phyloP scores from a whole-genome alignment of 75 land plant genomes.

The Selaginella moellendorffii region DNA sequence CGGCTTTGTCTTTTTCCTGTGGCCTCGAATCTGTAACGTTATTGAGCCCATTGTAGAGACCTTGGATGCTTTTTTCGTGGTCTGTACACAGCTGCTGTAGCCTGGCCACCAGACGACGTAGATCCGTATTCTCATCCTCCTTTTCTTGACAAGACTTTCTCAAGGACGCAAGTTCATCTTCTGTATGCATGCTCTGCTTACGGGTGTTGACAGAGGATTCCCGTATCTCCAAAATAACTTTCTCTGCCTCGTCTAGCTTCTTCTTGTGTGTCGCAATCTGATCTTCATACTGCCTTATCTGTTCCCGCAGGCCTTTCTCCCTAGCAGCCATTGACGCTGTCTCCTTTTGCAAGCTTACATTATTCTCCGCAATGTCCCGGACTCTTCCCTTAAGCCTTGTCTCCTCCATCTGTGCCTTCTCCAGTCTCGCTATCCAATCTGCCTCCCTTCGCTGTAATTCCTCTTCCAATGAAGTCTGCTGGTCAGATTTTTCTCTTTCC shows the following conservation, averaged over 20 bases:
- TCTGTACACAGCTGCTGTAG: background rate
- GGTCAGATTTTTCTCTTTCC: background rate
- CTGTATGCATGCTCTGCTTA: background rate
- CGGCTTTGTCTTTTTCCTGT: background rate
- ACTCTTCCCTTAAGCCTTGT: background rate
- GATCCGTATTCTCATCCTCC: background rate
- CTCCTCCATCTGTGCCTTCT: background rate
- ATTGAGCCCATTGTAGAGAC: background rate
- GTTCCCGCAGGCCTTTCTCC: background rate
- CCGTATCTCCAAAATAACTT: background rate
- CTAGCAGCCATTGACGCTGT: background rate
- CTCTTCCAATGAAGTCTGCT: background rate
- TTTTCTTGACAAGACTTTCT: background rate
- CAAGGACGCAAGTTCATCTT: background rate
- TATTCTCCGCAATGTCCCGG: background rate
- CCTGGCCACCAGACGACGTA: background rate
- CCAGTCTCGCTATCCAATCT: background rate
- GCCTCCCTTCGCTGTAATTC: background rate
- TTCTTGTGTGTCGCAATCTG: background rate
- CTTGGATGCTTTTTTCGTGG: background rate
- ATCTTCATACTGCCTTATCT: background rate
- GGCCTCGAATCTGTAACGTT: background rate
- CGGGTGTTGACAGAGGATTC: background rate
- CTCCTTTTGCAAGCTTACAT: background rate
- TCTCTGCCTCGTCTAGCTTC: slow-evolving; percentile 1